Base-by-base conservation (phyloP, 306 rosid genomes). In the Arachis stenosperma region DNA sequence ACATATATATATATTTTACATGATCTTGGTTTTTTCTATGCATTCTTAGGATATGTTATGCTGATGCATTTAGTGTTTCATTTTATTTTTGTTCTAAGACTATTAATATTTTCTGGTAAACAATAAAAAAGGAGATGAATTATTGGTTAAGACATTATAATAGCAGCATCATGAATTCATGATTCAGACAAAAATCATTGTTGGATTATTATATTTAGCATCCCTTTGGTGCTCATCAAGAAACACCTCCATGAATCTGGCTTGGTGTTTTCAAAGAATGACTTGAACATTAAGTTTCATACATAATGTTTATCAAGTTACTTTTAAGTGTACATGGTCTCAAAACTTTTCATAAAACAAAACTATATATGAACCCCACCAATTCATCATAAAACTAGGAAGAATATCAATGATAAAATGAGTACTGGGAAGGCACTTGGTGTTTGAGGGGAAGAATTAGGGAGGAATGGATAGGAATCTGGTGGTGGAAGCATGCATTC, bases 401-500 rank as follows among this genome's bases (percentile, higher is more conserved):
- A 41, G 70, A 86, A 74, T 79, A 88, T 13, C 71, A 88, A 65
- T 47, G 84, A 80, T 43, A 85, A 67, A 55, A 84, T 59, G 33
- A 79, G 63, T 41, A 78, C 10, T 39, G 85, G 73, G 88, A 82
- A 67, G 9, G 58, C 48, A 62, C 73, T 7, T 14, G 63, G 63
- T 46, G 6, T 83, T 64, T 41, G 11, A 8, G 44, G 84, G 17
- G 96, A 86, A 44, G 92, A 73, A 63, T 88, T 94, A 0, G 99
- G 97, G 9, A 91, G 92, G 75, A 81, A 85, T 0, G 97, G 98
- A 78, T 91, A 94, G 36, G 84, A 60, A 46, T 91, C 95, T n/a
- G 96, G 97, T 58, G 96, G 96, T 0, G 97, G 98, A 46, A 94
- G 61, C 96, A 84, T 86, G 91, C 98, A 89, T 71, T 91, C 97